Evolutionary conservation across 2,329 filamentous ascomycete genomes (phyloP).

Genomic region (Claviceps humidiphila): DNA sequence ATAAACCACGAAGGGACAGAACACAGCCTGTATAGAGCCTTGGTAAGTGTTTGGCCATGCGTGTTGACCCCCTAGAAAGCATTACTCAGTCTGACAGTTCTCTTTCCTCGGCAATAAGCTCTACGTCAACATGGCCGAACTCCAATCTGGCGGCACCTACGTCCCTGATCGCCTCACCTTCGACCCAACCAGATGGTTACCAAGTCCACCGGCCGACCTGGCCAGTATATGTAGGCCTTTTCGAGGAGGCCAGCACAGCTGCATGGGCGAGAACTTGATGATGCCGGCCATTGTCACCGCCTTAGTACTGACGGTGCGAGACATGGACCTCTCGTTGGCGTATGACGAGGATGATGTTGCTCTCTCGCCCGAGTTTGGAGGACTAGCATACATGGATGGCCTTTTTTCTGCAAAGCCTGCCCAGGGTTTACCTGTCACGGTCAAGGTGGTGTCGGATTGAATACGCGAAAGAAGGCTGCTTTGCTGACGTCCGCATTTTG

Average conservation of each 20-base stretch:
- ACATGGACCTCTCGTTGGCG: not conserved
- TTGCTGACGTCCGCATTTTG: not conserved
- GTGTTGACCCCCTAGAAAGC: not conserved
- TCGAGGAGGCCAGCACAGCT: slow-evolving; percentile 2
- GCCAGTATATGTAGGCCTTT: not conserved
- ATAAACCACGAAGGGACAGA: not conserved
- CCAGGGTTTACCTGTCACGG: slow-evolving; percentile 1
- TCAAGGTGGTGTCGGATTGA: not conserved
- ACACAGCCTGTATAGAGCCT: not conserved
- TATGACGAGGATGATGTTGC: not conserved
- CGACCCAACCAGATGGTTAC: slow-evolving; percentile 1
- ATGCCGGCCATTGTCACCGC: slow-evolving; percentile 1
- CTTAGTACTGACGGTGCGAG: not conserved
- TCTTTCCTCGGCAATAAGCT: not conserved
- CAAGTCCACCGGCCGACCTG: not conserved
- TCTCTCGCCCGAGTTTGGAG: not conserved
- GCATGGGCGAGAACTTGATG: slow-evolving; percentile 4
- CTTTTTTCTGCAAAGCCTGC: slow-evolving; percentile 2
- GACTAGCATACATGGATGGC: slow-evolving; percentile 1
- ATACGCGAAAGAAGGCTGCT: not conserved
- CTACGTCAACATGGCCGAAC: not conserved
- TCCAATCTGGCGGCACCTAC: not conserved
- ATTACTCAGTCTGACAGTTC: not conserved
- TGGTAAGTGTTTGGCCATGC: not conserved
- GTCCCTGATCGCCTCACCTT: not conserved